Conservation (phyloP, 345 rosid species). For the Turritis glabra region DNA sequence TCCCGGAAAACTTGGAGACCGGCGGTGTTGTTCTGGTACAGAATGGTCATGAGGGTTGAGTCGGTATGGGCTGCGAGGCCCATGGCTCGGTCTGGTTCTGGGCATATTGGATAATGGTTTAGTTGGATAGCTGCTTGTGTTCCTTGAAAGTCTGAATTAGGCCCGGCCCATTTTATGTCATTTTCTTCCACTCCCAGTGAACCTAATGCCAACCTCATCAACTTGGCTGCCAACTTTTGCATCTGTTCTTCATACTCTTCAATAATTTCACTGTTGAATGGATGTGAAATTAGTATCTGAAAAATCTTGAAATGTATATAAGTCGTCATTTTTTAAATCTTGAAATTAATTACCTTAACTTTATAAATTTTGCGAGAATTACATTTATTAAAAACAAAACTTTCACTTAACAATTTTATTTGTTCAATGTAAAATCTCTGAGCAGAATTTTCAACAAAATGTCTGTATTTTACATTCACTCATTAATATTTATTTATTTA, state of each 20-base stretch:
- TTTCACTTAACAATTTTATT: background rate
- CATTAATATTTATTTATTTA: background rate
- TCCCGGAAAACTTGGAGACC: conserved; percentile 74
- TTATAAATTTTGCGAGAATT: no score
- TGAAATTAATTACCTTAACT: no score
- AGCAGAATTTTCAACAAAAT: background rate
- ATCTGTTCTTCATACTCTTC: conserved; percentile 64
- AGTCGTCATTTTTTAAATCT: background rate
- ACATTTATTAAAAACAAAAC: background rate
- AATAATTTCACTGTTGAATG: conserved; percentile 49
- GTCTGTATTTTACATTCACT: background rate
- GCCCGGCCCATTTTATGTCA: conserved; percentile 71
- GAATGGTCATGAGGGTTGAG: conserved; percentile 77
- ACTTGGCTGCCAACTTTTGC: conserved; percentile 59
- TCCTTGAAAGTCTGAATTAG: conserved; percentile 41
- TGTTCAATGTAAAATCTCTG: background rate
- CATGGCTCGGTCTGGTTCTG: conserved; percentile 90
- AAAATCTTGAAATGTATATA: background rate
- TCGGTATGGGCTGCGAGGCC: conserved; percentile 92
- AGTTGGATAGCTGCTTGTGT: conserved; percentile 61
- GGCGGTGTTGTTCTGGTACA: conserved; percentile 65
- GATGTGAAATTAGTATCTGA: background rate
- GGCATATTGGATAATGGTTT: conserved; percentile 85
- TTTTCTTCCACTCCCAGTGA: conserved; percentile 59
- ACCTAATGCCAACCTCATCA: conserved; percentile 71